These are phyloP conservation scores for Forsythia viridissima DNA, from an alignment of 257 asterid genomes.

Conservation along the genomic window DNA sequence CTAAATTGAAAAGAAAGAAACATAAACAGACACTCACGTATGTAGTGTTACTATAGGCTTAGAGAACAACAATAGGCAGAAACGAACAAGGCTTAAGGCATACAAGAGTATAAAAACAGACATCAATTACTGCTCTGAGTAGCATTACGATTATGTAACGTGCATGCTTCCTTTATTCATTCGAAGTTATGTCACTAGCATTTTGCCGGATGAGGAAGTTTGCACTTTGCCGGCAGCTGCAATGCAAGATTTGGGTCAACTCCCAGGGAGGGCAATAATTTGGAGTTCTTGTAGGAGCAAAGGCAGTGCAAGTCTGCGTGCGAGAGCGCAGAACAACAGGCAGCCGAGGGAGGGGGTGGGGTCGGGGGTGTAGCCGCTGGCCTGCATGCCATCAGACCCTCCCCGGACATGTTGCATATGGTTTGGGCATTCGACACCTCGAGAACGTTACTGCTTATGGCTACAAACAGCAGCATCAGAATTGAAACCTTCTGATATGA, in stretches of 20 bases:
- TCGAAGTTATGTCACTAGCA: constrained; percentile 29
- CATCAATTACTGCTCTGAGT: neutral
- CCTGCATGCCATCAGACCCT: constrained; percentile 47
- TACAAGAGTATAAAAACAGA: neutral
- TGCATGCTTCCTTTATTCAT: neutral
- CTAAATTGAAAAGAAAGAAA: neutral
- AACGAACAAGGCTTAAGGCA: neutral
- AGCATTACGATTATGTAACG: neutral
- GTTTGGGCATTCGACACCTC: constrained; percentile 32
- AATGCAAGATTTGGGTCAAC: constrained; percentile 56
- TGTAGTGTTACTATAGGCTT: neutral
- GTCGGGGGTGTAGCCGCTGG: constrained; percentile 50
- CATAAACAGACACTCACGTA: neutral
- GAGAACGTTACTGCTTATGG: neutral
- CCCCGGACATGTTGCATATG: constrained; percentile 43
- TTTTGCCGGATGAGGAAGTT: constrained; percentile 38
- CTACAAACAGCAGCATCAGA: constrained; percentile 21
- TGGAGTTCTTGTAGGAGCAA: constrained; percentile 56
- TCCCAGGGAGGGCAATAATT: constrained; percentile 47
- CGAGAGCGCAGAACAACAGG: constrained; percentile 57
- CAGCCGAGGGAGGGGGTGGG: constrained; percentile 46
- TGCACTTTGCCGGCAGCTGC: constrained; percentile 56
- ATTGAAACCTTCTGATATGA: constrained; percentile 11
- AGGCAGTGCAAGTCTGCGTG: constrained; percentile 54
- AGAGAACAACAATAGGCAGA: neutral